Base-by-base conservation (phyloP, 2,329 filamentous ascomycete genomes). In the Talaromyces sp. region DNA sequence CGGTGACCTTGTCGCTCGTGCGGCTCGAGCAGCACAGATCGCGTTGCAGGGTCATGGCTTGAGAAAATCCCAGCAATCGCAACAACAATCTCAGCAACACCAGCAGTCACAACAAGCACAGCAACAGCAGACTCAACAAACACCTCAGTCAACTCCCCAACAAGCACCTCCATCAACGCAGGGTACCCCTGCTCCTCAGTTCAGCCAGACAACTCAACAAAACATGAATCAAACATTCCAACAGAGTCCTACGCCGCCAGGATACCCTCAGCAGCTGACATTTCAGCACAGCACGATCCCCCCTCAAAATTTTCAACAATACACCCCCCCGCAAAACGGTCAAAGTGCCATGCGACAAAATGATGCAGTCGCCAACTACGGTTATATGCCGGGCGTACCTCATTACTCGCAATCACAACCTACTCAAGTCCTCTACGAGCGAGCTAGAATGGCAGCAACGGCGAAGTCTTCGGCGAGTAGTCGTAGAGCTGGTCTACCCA, bases 371-470 rank as follows among this genome's bases (percentile, higher is more conserved):
- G 68, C 72, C 31, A 77, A 75, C 54, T 75, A 76, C 61, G 74
- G 73, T n/a, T 77, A 77, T 57, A 75, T 77, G 73, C 75, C 75
- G 7, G 75, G 75, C 9, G 75, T 77, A 17, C 75, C 75, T n/a
- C 77, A 79, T 65, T 74, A 75, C 54, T 78, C 77, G 8, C 77
- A 80, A 62, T 78, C 77, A 2, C 77, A 79, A 52, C 77, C 78
- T 7, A 85, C 83, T 2, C 80, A 83, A 64, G 80, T 83, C 9
- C 74, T 85, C 1, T 85, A 85, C 63, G 82, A 85, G 66, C 77
- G 79, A 60, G 83, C 83, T 38, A 79, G 83, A 51, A 77, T 81
- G 69, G 82, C 81, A 6, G 82, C 83, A 10, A 81, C 80, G 8
- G 77, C 81, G 2, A 84, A 83, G 66, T 76, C 80, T n/a, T 82